Base-by-base conservation (phyloP, 2,329 filamentous ascomycete genomes). In the Thielaviopsis populi region DNA sequence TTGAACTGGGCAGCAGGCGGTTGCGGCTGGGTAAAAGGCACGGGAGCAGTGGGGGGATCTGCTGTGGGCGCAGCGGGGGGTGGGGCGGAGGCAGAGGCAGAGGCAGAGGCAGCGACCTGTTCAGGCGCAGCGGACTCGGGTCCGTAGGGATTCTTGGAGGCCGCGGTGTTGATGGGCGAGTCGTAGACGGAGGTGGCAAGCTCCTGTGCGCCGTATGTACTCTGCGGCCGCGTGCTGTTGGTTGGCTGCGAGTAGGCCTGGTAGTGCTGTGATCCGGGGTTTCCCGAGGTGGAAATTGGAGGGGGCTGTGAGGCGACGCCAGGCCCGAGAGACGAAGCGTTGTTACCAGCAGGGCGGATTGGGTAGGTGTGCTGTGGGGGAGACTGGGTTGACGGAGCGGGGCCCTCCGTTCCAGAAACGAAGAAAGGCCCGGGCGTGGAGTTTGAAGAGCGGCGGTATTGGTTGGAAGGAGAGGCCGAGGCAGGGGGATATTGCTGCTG, bases 141-240 rank as follows among this genome's bases (percentile, higher is more conserved):
- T 65, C 68, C 68, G 67, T 73, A 40, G 66, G 70, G 61, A 64
- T 72, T 68, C 63, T 81, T 78, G 10, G 82, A 79, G 5, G 76
- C 74, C 3, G 76, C 74, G 4, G 78, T 77, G 13, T 78, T 82
- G 46, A 88, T 79, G 50, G 87, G 88, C 2, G 87, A 88, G 72
- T 91, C 87, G 70, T 91, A 91, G 10, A 83, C 83, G 0, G 87
- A 88, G 0, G 88, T 90, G 30, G 87, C 86, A 58, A 92, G 77
- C 74, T 92, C 88, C 73, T 91, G 88, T 0, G 88, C 82, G 33
- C 85, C 84, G 69, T 87, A 87, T 11, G 83, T 87, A 72, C 83
- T 86, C 70, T 85, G 81, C 2, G 84, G 85, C 17, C 81, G 82
- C 64, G 82, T 82, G 64, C 71, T 74, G 66, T 60, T 79, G 53